Percentiles rank a stretch among this genome's conserved stretches.
phyloP scores from a whole-genome alignment of 345 rosid genomes.

The Lepidium didymum region DNA sequence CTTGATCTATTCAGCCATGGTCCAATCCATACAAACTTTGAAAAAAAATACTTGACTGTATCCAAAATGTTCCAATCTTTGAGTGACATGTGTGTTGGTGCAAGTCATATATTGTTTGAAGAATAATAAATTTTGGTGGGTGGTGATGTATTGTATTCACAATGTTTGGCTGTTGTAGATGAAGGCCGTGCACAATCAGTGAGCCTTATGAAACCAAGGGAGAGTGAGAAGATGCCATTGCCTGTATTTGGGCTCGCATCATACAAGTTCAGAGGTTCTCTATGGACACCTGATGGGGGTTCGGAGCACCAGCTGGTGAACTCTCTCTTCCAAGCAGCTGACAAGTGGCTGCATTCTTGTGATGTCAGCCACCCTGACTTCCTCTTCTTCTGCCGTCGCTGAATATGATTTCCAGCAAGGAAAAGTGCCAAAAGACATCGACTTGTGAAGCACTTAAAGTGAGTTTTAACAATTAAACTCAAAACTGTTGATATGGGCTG shows the following conservation, averaged over 20 bases:
- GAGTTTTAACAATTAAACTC: not conserved
- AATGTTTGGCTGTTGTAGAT: constrained; percentile 23
- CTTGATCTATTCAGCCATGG: not conserved
- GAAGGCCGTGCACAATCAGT: constrained; percentile 22
- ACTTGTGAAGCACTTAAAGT: not conserved
- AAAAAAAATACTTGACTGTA: not conserved
- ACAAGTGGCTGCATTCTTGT: constrained; percentile 43
- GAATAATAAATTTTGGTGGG: not conserved
- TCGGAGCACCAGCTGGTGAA: constrained; percentile 37
- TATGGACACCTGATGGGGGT: constrained; percentile 57
- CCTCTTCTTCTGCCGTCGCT: constrained; percentile 43
- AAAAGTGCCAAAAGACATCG: not conserved
- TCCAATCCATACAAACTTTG: not conserved
- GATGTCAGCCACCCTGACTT: constrained; percentile 76
- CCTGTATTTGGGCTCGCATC: constrained; percentile 69
- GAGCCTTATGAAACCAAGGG: not conserved
- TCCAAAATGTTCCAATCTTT: not conserved
- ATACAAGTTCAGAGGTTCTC: constrained; percentile 60
- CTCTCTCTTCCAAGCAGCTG: constrained; percentile 50
- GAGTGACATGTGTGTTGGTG: not conserved
- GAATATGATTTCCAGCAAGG: not conserved
- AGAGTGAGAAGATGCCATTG: constrained; percentile 38
- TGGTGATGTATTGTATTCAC: not conserved
- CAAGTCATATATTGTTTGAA: not conserved
- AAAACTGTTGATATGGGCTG: constrained; percentile 20